These are phyloP conservation scores for Logfia minima DNA, from an alignment of 129 eudicot genomes.

Conservation along the genomic window DNA sequence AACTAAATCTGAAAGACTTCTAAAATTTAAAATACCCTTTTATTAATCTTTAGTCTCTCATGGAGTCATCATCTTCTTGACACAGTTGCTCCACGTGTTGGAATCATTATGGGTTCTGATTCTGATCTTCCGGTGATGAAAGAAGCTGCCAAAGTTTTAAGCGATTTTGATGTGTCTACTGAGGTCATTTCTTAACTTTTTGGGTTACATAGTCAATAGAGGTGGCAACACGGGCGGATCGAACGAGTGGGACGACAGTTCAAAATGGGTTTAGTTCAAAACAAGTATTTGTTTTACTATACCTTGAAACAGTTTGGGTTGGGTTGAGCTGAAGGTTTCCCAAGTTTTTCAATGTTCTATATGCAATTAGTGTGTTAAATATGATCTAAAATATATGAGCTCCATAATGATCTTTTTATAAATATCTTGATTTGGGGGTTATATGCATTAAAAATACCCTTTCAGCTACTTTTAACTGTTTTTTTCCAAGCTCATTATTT, in stretches of 20 bases:
- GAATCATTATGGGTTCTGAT: conserved; percentile 97
- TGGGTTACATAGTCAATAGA: background rate
- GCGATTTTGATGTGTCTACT: conserved; percentile 60
- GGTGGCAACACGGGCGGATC: conserved; percentile 4
- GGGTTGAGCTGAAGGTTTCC: background rate
- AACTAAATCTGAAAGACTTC: background rate
- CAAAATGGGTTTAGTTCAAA: background rate
- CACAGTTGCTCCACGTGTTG: conserved; percentile 72
- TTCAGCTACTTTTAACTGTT: too few relatives aligned
- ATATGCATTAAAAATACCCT: too few relatives aligned
- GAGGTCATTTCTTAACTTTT: conserved; percentile 51
- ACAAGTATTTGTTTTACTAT: background rate
- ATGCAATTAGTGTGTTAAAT: too few relatives aligned
- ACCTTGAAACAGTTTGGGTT: background rate
- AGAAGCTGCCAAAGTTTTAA: conserved; percentile 78
- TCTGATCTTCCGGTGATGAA: conserved; percentile 98
- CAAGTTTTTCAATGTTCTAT: too few relatives aligned
- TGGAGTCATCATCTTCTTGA: conserved; percentile 14
- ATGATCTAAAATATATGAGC: too few relatives aligned
- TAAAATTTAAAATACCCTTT: background rate
- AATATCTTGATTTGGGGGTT: too few relatives aligned
- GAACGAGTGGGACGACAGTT: background rate
- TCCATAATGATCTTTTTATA: too few relatives aligned
- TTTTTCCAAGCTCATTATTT: too few relatives aligned
- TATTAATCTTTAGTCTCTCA: background rate